phyloP scores from a whole-genome alignment of 140 eudicot genomes.

The Stevia rebaudiana region DNA sequence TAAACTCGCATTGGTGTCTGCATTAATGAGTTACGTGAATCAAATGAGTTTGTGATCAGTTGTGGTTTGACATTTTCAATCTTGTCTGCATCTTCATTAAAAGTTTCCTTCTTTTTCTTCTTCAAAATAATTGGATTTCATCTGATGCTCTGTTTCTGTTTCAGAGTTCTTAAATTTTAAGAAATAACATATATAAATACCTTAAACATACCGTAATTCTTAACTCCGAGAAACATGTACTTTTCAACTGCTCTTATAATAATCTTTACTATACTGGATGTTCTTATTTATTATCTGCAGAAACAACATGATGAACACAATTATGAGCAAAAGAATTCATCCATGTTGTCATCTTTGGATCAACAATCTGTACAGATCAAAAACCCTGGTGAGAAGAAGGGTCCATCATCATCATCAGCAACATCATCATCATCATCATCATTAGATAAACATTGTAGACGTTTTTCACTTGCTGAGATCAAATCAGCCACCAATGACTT shows the following conservation, averaged over 20 bases:
- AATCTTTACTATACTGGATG: conserved; percentile 12
- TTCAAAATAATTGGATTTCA: background rate
- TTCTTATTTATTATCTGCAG: conserved; percentile 12
- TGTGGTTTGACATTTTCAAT: conserved; percentile 3
- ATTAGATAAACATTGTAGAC: conserved; percentile 9
- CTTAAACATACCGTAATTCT: background rate
- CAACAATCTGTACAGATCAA: background rate
- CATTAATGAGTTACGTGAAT: background rate
- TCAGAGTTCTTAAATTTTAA: background rate
- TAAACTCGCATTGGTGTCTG: background rate
- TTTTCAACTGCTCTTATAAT: conserved; percentile 17
- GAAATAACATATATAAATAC: background rate
- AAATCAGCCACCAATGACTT: conserved; percentile 29
- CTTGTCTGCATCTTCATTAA: too few species aligned
- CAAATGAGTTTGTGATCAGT: background rate
- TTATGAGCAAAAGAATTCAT: conserved; percentile 16
- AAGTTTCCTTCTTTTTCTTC: background rate
- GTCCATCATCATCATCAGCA: conserved; percentile 1
- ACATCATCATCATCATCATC: background rate
- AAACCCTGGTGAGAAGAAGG: background rate
- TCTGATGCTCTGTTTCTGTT: background rate
- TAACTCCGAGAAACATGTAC: conserved; percentile 21
- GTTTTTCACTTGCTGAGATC: conserved; percentile 24
- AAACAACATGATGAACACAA: conserved; percentile 16
- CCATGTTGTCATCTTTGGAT: background rate